phyloP scores from a whole-genome alignment of 2,329 filamentous ascomycete genomes.

The Tolypocladium ovalisporum region DNA sequence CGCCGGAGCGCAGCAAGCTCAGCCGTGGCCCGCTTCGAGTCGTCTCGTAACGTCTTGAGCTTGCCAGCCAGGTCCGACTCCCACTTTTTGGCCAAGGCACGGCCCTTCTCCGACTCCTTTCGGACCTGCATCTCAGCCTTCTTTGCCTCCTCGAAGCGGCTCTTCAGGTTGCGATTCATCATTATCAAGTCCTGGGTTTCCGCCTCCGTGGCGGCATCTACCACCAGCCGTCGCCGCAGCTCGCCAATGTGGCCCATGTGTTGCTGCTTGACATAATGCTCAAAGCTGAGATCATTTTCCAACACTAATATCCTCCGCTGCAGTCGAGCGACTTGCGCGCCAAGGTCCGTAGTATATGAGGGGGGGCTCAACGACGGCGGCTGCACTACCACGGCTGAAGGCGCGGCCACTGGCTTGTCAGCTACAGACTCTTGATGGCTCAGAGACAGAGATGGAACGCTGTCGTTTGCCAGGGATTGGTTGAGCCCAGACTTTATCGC shows the following conservation, averaged over 20 bases:
- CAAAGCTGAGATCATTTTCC: constrained; percentile 73
- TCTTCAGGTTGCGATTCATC: constrained; percentile 62
- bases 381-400: constrained; percentile 10
- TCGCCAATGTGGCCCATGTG: constrained; percentile 75
- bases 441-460: constrained; percentile 40
- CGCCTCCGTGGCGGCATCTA: constrained; percentile 67
- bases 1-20: constrained; percentile 46
- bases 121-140: constrained; percentile 58
- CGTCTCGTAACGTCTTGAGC: constrained; percentile 54
- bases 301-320: constrained; percentile 66
- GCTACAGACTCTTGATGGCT: constrained; percentile 36
- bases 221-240: constrained; percentile 61
- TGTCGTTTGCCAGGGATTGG: constrained; percentile 46
- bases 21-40: constrained; percentile 52
- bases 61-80: constrained; percentile 61
- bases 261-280: constrained; percentile 74
- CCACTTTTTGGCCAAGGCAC: constrained; percentile 66
- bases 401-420: constrained; percentile 23
- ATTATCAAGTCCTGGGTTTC: constrained; percentile 75
- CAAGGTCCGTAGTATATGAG: constrained; percentile 18
- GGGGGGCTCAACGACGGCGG: constrained; percentile 15
- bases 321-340: constrained; percentile 41
- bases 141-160: constrained; percentile 62
- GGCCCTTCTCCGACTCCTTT: constrained; percentile 61
- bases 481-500: constrained; percentile 44